phyloP scores from a whole-genome alignment of 108 stramenopile genomes.

The Fistulifera solaris region DNA sequence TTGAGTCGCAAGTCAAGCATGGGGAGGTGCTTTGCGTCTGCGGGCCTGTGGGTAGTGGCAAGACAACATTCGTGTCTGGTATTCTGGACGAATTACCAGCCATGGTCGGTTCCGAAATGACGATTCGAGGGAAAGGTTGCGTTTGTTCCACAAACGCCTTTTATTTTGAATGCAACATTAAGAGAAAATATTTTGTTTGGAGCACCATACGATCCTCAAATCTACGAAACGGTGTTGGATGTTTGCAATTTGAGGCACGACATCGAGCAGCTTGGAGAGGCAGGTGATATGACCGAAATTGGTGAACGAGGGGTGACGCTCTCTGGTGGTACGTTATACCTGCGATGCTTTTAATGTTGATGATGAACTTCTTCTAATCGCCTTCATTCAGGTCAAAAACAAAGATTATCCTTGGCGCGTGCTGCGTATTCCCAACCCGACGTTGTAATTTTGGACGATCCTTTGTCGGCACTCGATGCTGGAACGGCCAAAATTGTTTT shows the following conservation, averaged over 20 bases:
- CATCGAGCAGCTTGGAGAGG: slow-evolving; percentile 47
- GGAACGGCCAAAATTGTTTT: slow-evolving; percentile 63
- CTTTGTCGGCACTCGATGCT: slow-evolving; percentile 87
- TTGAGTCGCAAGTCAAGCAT: slow-evolving; percentile 33
- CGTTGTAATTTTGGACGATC: slow-evolving; percentile 83
- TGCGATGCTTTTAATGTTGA: background rate
- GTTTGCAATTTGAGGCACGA: slow-evolving; percentile 74
- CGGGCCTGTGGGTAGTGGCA: slow-evolving; percentile 84
- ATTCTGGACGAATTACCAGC: slow-evolving; percentile 72
- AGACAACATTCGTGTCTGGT: slow-evolving; percentile 65
- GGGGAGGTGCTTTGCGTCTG: slow-evolving; percentile 58
- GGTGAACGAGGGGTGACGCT: slow-evolving; percentile 90
- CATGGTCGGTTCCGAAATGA: slow-evolving; percentile 9
- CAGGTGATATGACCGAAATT: slow-evolving; percentile 76
- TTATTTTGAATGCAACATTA: slow-evolving; percentile 88
- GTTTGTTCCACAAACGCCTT: slow-evolving; percentile 88
- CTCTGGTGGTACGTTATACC: slow-evolving; percentile 40
- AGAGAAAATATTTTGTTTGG: slow-evolving; percentile 97
- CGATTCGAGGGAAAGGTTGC: slow-evolving; percentile 46
- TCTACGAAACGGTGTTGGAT: slow-evolving; percentile 78
- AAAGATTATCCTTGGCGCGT: slow-evolving; percentile 62
- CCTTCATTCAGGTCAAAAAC: slow-evolving; percentile 38
- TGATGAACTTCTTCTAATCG: background rate
- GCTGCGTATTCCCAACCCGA: slow-evolving; percentile 77
- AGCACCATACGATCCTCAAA: slow-evolving; percentile 36